Evolutionary conservation across 2,329 filamentous ascomycete genomes (phyloP), one percentile per base, ranked within the genome.

Genomic region (Coccinonectria pachysandricola): DNA sequence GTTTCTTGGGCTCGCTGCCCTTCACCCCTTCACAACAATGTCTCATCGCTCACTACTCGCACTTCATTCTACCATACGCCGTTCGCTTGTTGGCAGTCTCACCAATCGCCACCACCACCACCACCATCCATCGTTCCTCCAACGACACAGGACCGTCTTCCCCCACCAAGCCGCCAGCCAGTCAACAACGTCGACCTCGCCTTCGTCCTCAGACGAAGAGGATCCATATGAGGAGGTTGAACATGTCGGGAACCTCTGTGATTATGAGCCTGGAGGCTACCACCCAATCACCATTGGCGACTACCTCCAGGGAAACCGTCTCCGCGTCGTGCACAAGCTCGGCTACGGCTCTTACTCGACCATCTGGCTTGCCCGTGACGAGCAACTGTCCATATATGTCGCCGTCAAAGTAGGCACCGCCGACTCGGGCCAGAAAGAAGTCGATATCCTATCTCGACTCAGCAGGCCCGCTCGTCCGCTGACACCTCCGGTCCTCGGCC

Each of bases 211-310:
- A 12, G 19, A 31, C 25, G 17, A 31, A n/a, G n/a, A n/a, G n/a
- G n/a, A n/a, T n/a, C n/a, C n/a, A n/a, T 48, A 46, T n/a, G 24
- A 29, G 7, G 28, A 29, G 15, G 39, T 49, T 1, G 30, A 43
- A 13, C 39, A 36, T n/a, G 49, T 46, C 8, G 47, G 50, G 20
- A 29, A 12, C 5, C 32, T 42, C 2, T 27, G 37, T 8, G 9
- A 42, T 23, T 61, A 62, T 32, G 24, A 31, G 7, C 39, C 37
- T 2, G 53, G 54, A 4, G 56, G 55, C 8, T 61, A 55, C 33
- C 53, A 61, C 26, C 56, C 59, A 4, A 41, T 58, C 8, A 35
- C 41, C 9, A 46, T 62, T 9, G 53, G 49, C n/a, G 50, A 61
- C 16, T 37, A 26, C 4, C 52, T 64, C 35, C 23, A 38, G 8